These are phyloP conservation scores for Helicocarpus griseus DNA, from an alignment of 2,329 filamentous ascomycete species.

Conservation along the genomic window DNA sequence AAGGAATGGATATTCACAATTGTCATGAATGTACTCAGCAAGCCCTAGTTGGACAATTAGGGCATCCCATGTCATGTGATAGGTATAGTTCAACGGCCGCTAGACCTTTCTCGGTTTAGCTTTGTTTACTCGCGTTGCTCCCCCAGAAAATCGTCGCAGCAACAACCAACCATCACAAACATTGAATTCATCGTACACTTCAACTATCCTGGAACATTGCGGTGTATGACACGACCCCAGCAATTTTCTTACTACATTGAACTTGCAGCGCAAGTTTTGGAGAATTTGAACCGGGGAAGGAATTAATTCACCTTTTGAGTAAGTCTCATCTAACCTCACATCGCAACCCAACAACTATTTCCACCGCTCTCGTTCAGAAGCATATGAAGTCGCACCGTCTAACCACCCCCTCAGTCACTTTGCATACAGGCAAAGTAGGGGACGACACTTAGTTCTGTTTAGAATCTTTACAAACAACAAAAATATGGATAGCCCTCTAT, in stretches of 20 bases:
- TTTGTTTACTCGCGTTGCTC: constrained; percentile 22
- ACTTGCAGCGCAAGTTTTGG: neutral
- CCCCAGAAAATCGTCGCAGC: constrained; percentile 18
- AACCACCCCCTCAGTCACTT: too few species aligned
- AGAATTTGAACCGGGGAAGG: neutral
- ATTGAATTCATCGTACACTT: neutral
- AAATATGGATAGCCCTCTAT: constrained; percentile 32
- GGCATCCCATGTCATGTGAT: neutral
- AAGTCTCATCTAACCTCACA: neutral
- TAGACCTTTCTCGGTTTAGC: constrained; percentile 16
- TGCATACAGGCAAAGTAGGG: too few species aligned
- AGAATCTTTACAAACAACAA: neutral
- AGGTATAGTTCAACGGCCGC: neutral
- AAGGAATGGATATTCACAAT: too few species aligned
- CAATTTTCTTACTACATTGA: neutral
- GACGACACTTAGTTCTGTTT: too few species aligned
- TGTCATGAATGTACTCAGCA: too few species aligned
- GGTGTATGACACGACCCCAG: neutral
- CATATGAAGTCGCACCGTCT: neutral
- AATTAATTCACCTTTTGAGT: too few species aligned
- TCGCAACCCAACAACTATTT: too few species aligned
- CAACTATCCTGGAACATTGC: neutral
- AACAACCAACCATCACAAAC: constrained; percentile 13
- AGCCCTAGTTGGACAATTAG: too few species aligned
- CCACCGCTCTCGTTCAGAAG: neutral